These are phyloP conservation scores for Rhodamnia rubescens DNA, from an alignment of 345 rosid genomes.

Conservation along the genomic window DNA sequence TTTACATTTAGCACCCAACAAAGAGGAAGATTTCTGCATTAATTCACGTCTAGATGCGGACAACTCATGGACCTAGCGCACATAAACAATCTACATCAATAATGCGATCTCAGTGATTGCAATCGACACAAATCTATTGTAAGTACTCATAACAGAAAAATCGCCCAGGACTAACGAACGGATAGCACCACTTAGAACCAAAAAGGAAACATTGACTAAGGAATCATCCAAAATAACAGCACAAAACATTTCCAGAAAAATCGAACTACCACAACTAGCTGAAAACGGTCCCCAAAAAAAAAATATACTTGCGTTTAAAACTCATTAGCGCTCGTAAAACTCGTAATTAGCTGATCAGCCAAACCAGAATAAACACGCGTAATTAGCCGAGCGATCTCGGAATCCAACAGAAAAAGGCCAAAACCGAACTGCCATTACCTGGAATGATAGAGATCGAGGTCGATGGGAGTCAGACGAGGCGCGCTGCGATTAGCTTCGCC, in stretches of 20 bases:
- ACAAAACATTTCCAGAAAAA: background rate
- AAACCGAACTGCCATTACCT: background rate
- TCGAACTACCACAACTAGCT: background rate
- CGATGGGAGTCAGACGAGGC: slow-evolving; percentile 1
- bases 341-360: background rate
- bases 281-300: background rate
- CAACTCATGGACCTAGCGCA: background rate
- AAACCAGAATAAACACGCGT: background rate
- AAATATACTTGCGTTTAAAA: background rate
- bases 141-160: background rate
- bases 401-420: background rate
- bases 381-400: background rate
- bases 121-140: background rate
- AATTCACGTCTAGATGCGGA: background rate
- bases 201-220: background rate
- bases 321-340: background rate
- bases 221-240: background rate
- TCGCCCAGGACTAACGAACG: background rate
- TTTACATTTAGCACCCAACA: background rate
- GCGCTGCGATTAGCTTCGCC: background rate
- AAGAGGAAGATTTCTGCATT: background rate
- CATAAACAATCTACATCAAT: background rate
- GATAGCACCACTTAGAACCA: background rate
- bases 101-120: background rate
- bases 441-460: slow-evolving; percentile 16